Evolutionary conservation across 306 rosid species (phyloP), one percentile per base, ranked within the genome.

Genomic region (Ammopiptanthus mongolicus): DNA sequence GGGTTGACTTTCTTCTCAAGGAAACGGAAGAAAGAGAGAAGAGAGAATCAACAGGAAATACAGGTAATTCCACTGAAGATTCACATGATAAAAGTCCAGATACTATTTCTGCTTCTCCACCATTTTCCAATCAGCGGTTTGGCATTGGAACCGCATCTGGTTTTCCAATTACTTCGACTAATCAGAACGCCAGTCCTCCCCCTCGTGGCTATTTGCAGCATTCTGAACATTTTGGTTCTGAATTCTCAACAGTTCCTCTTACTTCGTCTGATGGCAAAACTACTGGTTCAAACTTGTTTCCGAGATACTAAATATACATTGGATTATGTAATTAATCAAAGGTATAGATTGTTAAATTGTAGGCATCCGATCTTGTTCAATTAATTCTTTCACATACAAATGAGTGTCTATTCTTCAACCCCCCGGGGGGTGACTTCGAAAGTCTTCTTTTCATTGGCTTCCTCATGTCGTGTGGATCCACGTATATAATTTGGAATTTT

Each of bases 1-100:
- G 97, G 97, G 97, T 91, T 74, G 97, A 91, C 84, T 91, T 89
- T 82, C 97, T 91, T 80, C 93, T 91, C 69, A 89, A 86, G 84
- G 97, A 91, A 81, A 89, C 69, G 25, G 92, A 87, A 84, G 94
- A 91, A 74, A 83, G 93, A 76, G 95, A 87, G 71, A 87, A 76
- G 81, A 72, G 91, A 58, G 93, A 80, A 69, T 74, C 83, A 23
- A 77, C 79, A 73, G 90, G 79, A 23, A 81, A 51, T 73, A 39
- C 82, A 0, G 73, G 65, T 53, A 74, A 48, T 25, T 62, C 69
- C 10, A 41, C 10, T 48, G 93, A 85, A 72, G 82, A 71, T 70
- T 61, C 78, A 8, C 44, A 71, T 42, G 63, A n/a, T 19, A 72
- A 25, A 58, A 58, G 77, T 75, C 74, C 81, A 25, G 71, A 72